Evolutionary conservation across 2,329 filamentous ascomycete species (phyloP).

Genomic region (Microsporum audouinii): DNA sequence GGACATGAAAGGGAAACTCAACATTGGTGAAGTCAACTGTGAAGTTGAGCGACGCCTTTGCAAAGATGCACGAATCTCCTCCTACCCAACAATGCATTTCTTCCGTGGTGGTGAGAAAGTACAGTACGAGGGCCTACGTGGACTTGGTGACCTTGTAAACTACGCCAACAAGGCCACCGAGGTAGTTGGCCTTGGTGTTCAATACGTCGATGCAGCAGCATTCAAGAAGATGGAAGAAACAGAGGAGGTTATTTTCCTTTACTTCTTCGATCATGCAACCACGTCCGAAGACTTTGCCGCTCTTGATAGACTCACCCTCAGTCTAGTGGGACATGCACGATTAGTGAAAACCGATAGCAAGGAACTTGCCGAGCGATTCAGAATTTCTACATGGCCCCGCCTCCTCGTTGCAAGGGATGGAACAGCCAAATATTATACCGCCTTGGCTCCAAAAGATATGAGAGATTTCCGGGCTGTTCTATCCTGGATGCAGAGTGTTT

Average conservation of each 20-base stretch:
- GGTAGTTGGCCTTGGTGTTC: constrained; percentile 61
- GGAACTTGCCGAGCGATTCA: constrained; percentile 67
- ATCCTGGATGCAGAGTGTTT: constrained; percentile 90
- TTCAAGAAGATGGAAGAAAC: constrained; percentile 81
- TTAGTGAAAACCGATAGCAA: constrained; percentile 82
- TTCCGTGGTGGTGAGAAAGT: constrained; percentile 85
- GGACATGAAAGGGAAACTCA: constrained; percentile 79
- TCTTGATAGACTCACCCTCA: constrained; percentile 73
- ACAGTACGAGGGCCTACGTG: constrained; percentile 85
- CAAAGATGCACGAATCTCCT: constrained; percentile 70
- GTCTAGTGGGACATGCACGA: constrained; percentile 80
- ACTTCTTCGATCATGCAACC: constrained; percentile 95
- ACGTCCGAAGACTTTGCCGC: constrained; percentile 85
- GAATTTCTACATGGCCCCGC: constrained; percentile 94
- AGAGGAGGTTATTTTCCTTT: constrained; percentile 91
- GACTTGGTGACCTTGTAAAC: constrained; percentile 75
- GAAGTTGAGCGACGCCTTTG: constrained; percentile 77
- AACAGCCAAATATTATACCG: constrained; percentile 79
- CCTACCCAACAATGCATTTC: constrained; percentile 83
- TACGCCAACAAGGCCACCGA: constrained; percentile 82
- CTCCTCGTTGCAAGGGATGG: constrained; percentile 81
- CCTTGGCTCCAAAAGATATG: constrained; percentile 82
- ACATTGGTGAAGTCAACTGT: constrained; percentile 93
- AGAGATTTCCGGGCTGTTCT: constrained; percentile 70
- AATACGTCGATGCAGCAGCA: constrained; percentile 62